Base-by-base conservation (phyloP, 768 basidiomycete species). In the Chalciporus piperatus region DNA sequence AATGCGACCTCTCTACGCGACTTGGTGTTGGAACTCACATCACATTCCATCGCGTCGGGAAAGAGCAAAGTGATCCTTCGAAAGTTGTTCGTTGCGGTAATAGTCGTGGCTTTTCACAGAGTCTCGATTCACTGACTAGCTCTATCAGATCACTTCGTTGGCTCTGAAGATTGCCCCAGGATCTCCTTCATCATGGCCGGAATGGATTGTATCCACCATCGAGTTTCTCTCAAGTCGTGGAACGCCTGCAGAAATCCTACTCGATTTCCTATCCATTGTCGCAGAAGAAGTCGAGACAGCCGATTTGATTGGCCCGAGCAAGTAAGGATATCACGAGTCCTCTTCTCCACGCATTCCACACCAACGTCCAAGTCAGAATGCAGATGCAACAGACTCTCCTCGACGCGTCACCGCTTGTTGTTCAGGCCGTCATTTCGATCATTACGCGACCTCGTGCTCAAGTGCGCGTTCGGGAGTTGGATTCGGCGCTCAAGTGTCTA, bases 21-120 rank as follows among this genome's bases (percentile, higher is more conserved):
- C 55, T 71, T 89, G 46, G 69, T 94, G 30, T 72, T 96, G 13
- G 78, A 85, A 47, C 72, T 92, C 28, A 86, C 89, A 3, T 80
- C 80, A 1, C 81, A 83, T 51, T 80, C 88, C 3, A 77, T 87
- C 39, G 68, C 76, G 13, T 74, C 77, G 19, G 76, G 82, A 7
- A 78, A 76, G 48, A 79, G 74, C 62, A 87, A 83, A 57, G 76
- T 92, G 56, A 89, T 91, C 52, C 76, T 92, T 28, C 82, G 92
- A 48, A 97, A 95, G 64, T 72, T 95, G 16, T 97, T 89, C 65
- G 90, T 93, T 20, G 84, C 90, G 45, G 91, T 95, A 72, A 65
- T 60, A 19, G 42, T 25, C 16, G 19, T n/a, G 9, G 2, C 11
- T 30, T 45, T 28, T 25, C 20, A 38, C 25, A 6, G 8, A 0